Evolutionary conservation across 2,329 filamentous ascomycete genomes (phyloP).

Genomic region (Paraphaeosphaeria minitans): DNA sequence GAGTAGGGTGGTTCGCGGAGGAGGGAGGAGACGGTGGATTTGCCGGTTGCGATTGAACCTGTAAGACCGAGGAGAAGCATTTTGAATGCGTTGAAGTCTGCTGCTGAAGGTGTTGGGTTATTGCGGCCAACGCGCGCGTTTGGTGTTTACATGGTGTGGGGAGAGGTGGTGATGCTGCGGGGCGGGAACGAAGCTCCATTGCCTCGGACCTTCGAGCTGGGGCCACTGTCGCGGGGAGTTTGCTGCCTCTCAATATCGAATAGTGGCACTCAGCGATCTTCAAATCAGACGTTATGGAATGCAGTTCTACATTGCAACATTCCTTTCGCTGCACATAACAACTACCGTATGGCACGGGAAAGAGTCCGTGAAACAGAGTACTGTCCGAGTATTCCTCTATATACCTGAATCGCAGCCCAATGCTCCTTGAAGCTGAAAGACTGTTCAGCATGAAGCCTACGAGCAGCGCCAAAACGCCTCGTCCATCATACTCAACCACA

Average conservation of each 20-base stretch:
- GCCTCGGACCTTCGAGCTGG: constrained; percentile 21
- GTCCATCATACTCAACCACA: not conserved
- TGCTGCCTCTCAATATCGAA: not conserved
- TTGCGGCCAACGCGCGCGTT: not conserved
- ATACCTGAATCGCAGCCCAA: not conserved
- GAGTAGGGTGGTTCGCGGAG: constrained; percentile 81
- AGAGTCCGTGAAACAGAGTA: not conserved
- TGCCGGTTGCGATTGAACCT: constrained; percentile 96
- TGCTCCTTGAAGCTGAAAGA: not conserved
- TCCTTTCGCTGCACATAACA: not conserved
- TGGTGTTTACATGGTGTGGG: constrained; percentile 16
- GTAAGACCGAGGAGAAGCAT: constrained; percentile 98
- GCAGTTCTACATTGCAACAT: not conserved
- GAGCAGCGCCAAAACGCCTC: constrained; percentile 6
- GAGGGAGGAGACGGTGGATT: constrained; percentile 89
- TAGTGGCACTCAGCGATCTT: not conserved
- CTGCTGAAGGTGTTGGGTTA: not conserved
- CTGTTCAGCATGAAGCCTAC: not conserved
- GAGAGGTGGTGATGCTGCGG: constrained; percentile 12
- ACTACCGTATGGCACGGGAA: not conserved
- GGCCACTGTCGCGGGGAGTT: constrained; percentile 13
- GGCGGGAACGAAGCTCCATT: constrained; percentile 15
- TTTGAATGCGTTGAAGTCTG: constrained; percentile 7
- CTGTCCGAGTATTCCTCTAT: not conserved
- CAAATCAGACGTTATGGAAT: not conserved